Evolutionary conservation across 352 stramenopile species (phyloP).

Genomic region (Phytophthora cryptogea): DNA sequence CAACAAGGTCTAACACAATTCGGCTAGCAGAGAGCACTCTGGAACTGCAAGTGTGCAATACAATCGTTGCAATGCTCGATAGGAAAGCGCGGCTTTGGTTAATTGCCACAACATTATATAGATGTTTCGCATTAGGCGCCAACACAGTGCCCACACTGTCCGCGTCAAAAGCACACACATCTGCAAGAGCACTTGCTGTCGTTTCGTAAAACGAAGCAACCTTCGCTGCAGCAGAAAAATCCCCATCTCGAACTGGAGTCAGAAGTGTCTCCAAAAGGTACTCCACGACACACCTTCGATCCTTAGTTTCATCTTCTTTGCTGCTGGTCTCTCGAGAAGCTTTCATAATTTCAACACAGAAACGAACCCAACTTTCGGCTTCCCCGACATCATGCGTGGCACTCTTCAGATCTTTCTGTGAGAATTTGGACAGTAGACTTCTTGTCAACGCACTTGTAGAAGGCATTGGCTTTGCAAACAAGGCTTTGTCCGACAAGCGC

Average conservation of each 20-base stretch:
- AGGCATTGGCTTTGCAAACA: slow-evolving; percentile 55
- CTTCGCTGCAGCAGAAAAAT: background rate
- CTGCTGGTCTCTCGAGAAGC: slow-evolving; percentile 8
- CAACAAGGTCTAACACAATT: slow-evolving; percentile 29
- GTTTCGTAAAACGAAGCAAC: slow-evolving; percentile 36
- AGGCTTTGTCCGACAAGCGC: slow-evolving; percentile 36
- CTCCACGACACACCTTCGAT: slow-evolving; percentile 41
- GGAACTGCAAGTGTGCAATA: slow-evolving; percentile 29
- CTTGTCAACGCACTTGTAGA: slow-evolving; percentile 31
- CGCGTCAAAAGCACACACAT: slow-evolving; percentile 37
- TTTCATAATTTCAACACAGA: slow-evolving; percentile 58
- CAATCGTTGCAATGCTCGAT: slow-evolving; percentile 42
- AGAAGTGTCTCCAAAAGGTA: slow-evolving; percentile 63
- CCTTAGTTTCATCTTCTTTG: slow-evolving; percentile 28
- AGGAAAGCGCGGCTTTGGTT: slow-evolving; percentile 42
- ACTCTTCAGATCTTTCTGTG: slow-evolving; percentile 43
- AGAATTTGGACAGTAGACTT: slow-evolving; percentile 33
- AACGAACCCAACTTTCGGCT: slow-evolving; percentile 56
- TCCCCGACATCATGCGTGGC: slow-evolving; percentile 38
- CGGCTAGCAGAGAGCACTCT: slow-evolving; percentile 18
- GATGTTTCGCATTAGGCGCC: slow-evolving; percentile 15
- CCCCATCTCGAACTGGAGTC: slow-evolving; percentile 4
- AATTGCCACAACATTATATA: slow-evolving; percentile 29
- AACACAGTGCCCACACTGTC: slow-evolving; percentile 36
- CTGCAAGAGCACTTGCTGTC: slow-evolving; percentile 40